A percentile compares a stretch with the other conserved stretches of the same genome.
These are phyloP conservation scores for Prunus fruticosa DNA, from an alignment of 306 rosid genomes.

Conservation along the genomic window DNA sequence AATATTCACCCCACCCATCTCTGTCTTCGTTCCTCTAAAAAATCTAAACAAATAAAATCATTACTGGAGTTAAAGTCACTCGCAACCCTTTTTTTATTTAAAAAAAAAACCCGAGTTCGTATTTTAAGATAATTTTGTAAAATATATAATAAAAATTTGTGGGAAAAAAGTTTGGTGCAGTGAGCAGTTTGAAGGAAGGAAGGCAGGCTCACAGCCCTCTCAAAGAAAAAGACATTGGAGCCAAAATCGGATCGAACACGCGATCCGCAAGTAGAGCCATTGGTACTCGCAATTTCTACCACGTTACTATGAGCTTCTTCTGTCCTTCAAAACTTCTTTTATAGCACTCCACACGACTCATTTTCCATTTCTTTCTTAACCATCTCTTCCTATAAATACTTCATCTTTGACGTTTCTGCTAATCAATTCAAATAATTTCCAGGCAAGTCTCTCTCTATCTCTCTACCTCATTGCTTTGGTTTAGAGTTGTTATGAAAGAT, in stretches of 20 bases:
- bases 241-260: conserved; percentile 15
- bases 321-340: neutral
- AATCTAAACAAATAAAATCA: too few species aligned
- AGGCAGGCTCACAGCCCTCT: neutral
- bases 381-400: conserved; percentile 8
- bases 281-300: neutral
- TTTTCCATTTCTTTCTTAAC: neutral
- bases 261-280: neutral
- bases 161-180: neutral
- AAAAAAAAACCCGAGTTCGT: too few species aligned
- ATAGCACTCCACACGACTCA: neutral
- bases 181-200: neutral
- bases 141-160: neutral
- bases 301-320: neutral
- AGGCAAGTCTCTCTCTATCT: conserved; percentile 29
- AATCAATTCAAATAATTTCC: conserved; percentile 18
- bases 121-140: neutral
- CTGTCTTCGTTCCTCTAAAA: too few species aligned
- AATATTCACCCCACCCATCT: too few species aligned
- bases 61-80: too few species aligned
- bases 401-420: conserved; percentile 16
- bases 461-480: neutral
- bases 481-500: neutral
- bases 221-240: conserved; percentile 2
- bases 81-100: too few species aligned